Percentiles rank a stretch among this genome's conserved stretches.
Evolutionary conservation across 2,329 filamentous ascomycete species (phyloP).

Genomic region (Zasmidium citrigriseum): DNA sequence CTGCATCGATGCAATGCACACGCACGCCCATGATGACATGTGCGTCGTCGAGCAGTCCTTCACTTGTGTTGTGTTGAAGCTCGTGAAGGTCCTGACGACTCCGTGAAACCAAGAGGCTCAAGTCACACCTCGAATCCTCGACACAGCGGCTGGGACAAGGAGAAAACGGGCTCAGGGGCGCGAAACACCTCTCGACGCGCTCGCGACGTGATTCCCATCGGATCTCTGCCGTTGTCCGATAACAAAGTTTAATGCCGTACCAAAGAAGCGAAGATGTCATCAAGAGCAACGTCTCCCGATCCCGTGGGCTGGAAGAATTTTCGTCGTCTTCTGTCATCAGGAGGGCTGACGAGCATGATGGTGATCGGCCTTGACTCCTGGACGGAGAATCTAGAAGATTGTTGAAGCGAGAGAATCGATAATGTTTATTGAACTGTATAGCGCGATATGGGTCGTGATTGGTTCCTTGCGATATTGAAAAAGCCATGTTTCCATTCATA

Average conservation of each 20-base stretch:
- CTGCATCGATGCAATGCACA: background rate
- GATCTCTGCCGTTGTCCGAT: background rate
- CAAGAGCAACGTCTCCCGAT: background rate
- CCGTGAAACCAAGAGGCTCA: background rate
- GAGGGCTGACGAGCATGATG: background rate
- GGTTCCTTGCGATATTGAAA: background rate
- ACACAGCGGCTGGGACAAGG: background rate
- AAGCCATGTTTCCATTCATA: background rate
- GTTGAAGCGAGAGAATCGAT: background rate
- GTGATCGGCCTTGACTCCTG: background rate
- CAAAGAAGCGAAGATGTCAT: background rate
- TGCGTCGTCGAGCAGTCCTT: no score
- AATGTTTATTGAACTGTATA: background rate
- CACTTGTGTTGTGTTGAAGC: no score
- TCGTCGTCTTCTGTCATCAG: background rate
- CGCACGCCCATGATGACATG: background rate
- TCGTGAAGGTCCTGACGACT: background rate
- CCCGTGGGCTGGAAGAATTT: background rate
- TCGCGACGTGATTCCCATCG: background rate
- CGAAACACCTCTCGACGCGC: background rate
- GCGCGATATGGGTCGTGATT: background rate
- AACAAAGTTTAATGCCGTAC: background rate
- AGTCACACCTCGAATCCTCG: background rate
- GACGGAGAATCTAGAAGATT: background rate
- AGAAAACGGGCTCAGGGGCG: background rate